Percentiles rank a stretch among this genome's conserved stretches.
phyloP scores from a whole-genome alignment of 192 early-diverging fungal genomes.

The Podila clonocystis region DNA sequence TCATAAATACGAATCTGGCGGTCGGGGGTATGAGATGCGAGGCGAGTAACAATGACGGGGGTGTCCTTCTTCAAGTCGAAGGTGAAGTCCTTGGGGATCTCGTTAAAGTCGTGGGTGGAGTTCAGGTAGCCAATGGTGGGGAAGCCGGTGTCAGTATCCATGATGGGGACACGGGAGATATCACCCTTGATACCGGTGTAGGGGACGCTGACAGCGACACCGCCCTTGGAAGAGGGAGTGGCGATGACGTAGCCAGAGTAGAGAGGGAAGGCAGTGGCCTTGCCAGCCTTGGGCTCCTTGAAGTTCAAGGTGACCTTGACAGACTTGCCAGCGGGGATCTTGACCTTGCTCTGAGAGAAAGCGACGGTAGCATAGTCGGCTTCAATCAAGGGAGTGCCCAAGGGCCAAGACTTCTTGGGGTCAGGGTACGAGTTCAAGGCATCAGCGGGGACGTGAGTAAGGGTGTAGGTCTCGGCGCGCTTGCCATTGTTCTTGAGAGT shows the following conservation, averaged over 20 bases:
- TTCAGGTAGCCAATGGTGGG: conserved; percentile 59
- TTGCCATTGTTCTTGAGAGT: conserved; percentile 55
- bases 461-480: conserved; percentile 28
- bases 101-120: conserved; percentile 94
- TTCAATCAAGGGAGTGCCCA: conserved; percentile 13
- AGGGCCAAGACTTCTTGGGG: conserved; percentile 15
- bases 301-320: conserved; percentile 28
- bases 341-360: conserved; percentile 32
- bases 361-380: conserved; percentile 19
- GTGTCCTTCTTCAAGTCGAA: conserved; percentile 87
- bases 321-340: conserved; percentile 31
- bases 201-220: conserved; percentile 49
- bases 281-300: conserved; percentile 26
- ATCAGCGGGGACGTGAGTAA: conserved; percentile 40
- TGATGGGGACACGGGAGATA: conserved; percentile 54
- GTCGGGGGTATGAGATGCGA: background rate
- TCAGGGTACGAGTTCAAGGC: conserved; percentile 33
- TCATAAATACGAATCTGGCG: background rate
- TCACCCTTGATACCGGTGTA: conserved; percentile 59
- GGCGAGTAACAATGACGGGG: conserved; percentile 18
- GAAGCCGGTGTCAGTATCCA: conserved; percentile 31
- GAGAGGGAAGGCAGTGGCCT: conserved; percentile 32
- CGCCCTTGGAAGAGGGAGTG: conserved; percentile 31
- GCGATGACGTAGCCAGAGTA: conserved; percentile 60
- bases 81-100: conserved; percentile 70